Evolutionary conservation across 495 filamentous ascomycete species (phyloP).

Genomic region (Pyrenula massariospora): DNA sequence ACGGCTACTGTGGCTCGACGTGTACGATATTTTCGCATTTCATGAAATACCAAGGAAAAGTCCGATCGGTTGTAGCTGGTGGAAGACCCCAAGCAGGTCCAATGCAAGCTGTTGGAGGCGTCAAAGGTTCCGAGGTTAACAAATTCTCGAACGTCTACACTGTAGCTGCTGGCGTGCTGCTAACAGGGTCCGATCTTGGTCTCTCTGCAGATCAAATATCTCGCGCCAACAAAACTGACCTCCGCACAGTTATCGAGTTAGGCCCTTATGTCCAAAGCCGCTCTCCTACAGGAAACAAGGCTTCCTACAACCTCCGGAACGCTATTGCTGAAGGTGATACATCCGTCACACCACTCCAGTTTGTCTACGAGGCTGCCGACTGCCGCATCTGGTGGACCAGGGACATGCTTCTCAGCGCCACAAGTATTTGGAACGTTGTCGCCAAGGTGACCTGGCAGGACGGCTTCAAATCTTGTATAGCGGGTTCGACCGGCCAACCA

Average conservation of each 20-base stretch:
- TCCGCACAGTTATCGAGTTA: not conserved
- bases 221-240: not conserved
- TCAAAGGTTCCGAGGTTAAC: conserved; percentile 33
- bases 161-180: not conserved
- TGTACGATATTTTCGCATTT: conserved; percentile 50
- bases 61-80: conserved; percentile 49
- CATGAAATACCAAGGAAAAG: conserved; percentile 39
- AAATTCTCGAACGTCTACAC: not conserved
- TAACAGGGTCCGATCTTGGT: not conserved
- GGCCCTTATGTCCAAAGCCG: not conserved
- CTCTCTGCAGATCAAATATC: not conserved
- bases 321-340: conserved; percentile 5
- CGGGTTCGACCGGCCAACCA: not conserved
- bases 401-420: conserved; percentile 9
- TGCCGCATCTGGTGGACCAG: conserved; percentile 18
- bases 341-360: conserved; percentile 11
- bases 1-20: conserved; percentile 54
- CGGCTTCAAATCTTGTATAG: not conserved
- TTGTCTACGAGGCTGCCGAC: conserved; percentile 17
- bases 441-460: conserved; percentile 11
- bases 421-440: conserved; percentile 8
- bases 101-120: conserved; percentile 53
- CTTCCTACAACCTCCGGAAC: conserved; percentile 10
- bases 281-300: not conserved
- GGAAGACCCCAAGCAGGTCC: conserved; percentile 41